Percentiles rank a stretch among this genome's conserved stretches.
Conservation (phyloP, 192 early-diverging fungal genomes). For the Rhizophlyctis rosea region DNA sequence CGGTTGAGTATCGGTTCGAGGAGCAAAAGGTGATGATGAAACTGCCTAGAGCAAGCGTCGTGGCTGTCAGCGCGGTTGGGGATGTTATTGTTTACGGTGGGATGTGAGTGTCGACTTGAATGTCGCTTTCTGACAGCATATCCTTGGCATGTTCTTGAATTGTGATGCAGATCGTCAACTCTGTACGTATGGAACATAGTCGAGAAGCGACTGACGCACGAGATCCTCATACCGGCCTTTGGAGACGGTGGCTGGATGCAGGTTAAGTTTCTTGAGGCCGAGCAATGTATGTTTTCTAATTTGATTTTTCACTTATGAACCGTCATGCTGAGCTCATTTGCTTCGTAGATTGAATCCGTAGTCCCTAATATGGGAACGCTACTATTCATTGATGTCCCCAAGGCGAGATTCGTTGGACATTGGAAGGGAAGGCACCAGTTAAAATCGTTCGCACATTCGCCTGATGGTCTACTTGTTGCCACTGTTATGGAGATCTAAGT, state of each 20-base stretch:
- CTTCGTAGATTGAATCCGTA: constrained; percentile 35
- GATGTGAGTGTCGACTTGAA: constrained; percentile 34
- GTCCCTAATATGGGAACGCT: constrained; percentile 43
- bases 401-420: constrained; percentile 40
- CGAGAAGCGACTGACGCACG: constrained; percentile 44
- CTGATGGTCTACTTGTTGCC: constrained; percentile 39
- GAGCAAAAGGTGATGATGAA: constrained; percentile 8
- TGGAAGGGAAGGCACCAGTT: constrained; percentile 39
- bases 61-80: constrained; percentile 24
- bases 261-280: constrained; percentile 38
- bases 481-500: too few relatives aligned
- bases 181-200: constrained; percentile 47
- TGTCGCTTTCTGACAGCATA: too few relatives aligned
- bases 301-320: too few relatives aligned
- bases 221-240: constrained; percentile 44
- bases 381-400: constrained; percentile 39
- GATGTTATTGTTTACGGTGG: constrained; percentile 46
- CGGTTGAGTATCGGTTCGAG: too few relatives aligned
- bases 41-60: constrained; percentile 24
- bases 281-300: constrained; percentile 23
- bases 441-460: constrained; percentile 36
- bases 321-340: neutral
- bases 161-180: too few relatives aligned
- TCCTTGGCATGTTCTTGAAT: too few relatives aligned
- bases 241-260: constrained; percentile 31